Percentiles rank a stretch among this genome's conserved stretches.
Conservation (phyloP, 2,329 filamentous ascomycete genomes). For the Aspergillus phoenicis region DNA sequence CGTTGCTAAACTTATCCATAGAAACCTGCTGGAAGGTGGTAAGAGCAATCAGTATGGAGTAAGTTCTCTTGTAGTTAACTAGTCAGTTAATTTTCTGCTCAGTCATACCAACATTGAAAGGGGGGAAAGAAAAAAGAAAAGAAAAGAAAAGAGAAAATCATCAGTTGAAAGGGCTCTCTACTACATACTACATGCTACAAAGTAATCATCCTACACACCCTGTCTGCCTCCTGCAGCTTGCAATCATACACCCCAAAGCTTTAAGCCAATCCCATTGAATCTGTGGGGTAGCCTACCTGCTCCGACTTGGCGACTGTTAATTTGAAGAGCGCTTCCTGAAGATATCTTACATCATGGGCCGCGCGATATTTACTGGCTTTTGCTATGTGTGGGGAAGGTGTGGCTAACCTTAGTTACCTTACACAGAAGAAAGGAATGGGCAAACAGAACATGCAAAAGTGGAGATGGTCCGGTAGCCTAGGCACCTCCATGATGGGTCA, state of each 20-base stretch:
- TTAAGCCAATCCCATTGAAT: neutral
- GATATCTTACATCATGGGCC: conserved; percentile 3
- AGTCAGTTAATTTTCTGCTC: no score
- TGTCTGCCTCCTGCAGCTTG: neutral
- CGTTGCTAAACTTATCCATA: conserved; percentile 8
- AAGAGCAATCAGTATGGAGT: neutral
- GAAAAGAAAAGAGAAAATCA: no score
- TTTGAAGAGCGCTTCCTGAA: conserved; percentile 1
- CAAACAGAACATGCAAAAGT: conserved; percentile 1
- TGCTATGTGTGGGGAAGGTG: neutral
- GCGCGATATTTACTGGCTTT: neutral
- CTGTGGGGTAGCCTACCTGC: neutral
- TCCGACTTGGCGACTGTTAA: neutral
- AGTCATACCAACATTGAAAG: no score
- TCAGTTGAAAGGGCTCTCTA: no score
- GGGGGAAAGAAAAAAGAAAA: no score
- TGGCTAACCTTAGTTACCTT: conserved; percentile 6
- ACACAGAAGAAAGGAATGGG: neutral
- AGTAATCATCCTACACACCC: no score
- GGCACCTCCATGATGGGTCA: neutral
- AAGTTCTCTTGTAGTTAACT: no score
- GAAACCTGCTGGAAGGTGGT: neutral
- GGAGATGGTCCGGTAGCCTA: neutral
- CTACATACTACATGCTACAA: no score
- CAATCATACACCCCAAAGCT: neutral